Percentiles rank a stretch among this genome's conserved stretches.
phyloP scores from a whole-genome alignment of 2,329 filamentous ascomycete species.

The Balansia obtecta region DNA sequence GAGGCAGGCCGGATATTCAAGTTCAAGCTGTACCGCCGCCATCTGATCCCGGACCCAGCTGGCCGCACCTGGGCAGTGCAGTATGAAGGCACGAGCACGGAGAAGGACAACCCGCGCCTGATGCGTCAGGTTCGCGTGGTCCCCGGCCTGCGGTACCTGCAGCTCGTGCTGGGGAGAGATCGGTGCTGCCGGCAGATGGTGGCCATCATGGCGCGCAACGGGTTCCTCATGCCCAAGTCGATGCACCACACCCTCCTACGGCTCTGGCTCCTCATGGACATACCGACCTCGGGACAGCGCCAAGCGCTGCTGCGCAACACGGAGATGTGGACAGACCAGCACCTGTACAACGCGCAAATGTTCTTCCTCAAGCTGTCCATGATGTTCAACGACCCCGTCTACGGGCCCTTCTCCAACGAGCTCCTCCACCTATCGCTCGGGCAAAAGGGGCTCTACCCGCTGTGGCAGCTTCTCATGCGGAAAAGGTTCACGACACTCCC shows the following conservation, averaged over 20 bases:
- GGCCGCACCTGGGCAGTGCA: slow-evolving; percentile 26
- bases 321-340: slow-evolving; percentile 41
- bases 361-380: slow-evolving; percentile 64
- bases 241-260: slow-evolving; percentile 43
- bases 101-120: slow-evolving; percentile 5
- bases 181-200: slow-evolving; percentile 48
- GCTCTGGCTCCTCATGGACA: slow-evolving; percentile 63
- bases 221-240: slow-evolving; percentile 40
- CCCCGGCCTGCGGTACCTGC: slow-evolving; percentile 54
- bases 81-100: slow-evolving; percentile 4
- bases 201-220: slow-evolving; percentile 43
- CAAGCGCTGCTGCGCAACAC: slow-evolving; percentile 38
- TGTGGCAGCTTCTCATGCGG: slow-evolving; percentile 48
- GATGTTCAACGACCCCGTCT: slow-evolving; percentile 51
- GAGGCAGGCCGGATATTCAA: slow-evolving; percentile 45
- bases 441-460: slow-evolving; percentile 39
- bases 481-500: slow-evolving; percentile 33
- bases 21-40: slow-evolving; percentile 43
- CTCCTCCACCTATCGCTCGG: slow-evolving; percentile 47
- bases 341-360: slow-evolving; percentile 49
- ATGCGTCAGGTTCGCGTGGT: slow-evolving; percentile 32
- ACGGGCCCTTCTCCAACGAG: slow-evolving; percentile 35
- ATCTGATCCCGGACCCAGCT: slow-evolving; percentile 49
- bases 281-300: slow-evolving; percentile 43
- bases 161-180: slow-evolving; percentile 51